Evolutionary conservation across 345 rosid species (phyloP).

Genomic region (Gossypium australe): DNA sequence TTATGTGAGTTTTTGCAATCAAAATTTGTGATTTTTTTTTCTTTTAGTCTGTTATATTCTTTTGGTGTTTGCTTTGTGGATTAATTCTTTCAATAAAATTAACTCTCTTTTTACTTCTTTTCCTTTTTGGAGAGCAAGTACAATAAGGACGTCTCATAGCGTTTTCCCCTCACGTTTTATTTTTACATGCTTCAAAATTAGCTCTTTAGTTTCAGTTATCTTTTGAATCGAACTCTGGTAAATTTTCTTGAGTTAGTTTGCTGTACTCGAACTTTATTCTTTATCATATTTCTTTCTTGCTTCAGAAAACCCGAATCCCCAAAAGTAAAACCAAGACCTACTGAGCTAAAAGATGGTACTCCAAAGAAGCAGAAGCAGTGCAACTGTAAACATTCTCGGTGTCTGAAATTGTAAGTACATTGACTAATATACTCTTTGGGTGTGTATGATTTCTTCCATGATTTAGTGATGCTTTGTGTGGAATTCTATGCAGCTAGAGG

Average conservation of each 20-base stretch:
- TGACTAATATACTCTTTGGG: background rate
- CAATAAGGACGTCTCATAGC: background rate
- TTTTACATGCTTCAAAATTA: background rate
- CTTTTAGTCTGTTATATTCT: background rate
- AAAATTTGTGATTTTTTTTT: background rate
- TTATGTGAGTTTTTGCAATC: constrained; percentile 45
- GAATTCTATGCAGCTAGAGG: background rate
- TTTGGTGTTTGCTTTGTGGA: background rate
- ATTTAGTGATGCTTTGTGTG: background rate
- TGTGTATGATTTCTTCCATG: background rate
- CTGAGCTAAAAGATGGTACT: constrained; percentile 80
- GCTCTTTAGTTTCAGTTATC: background rate
- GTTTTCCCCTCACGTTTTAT: background rate
- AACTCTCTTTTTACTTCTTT: background rate
- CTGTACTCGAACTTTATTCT: background rate
- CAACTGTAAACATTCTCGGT: constrained; percentile 95
- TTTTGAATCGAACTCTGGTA: background rate
- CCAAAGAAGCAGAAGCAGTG: constrained; percentile 97
- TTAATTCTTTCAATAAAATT: background rate
- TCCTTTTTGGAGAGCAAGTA: background rate
- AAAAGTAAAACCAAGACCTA: constrained; percentile 57
- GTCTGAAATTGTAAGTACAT: constrained; percentile 84
- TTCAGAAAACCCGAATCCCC: constrained; percentile 88
- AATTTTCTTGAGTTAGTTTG: background rate
- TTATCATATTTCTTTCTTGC: constrained; percentile 1